These are phyloP conservation scores for Biscutella laevigata DNA, from an alignment of 441 rosid species.

Conservation along the genomic window DNA sequence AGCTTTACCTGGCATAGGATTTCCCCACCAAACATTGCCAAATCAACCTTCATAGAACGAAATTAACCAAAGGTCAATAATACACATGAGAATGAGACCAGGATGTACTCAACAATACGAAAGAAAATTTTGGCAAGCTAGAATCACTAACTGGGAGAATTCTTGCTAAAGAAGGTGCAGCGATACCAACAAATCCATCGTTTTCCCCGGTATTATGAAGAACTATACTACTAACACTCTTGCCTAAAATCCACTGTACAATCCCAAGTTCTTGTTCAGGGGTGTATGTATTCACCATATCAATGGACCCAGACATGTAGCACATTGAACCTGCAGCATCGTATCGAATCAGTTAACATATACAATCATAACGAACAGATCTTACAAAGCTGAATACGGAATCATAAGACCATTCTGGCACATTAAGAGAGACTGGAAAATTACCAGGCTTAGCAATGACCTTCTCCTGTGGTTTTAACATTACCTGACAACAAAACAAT, in stretches of 20 bases:
- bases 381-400: neutral
- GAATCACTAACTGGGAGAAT: slow-evolving; percentile 78
- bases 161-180: slow-evolving; percentile 91
- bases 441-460: slow-evolving; percentile 83
- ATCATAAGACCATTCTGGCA: neutral
- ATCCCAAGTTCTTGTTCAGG: slow-evolving; percentile 91
- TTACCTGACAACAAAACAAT: slow-evolving; percentile 45
- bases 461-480: slow-evolving; percentile 90
- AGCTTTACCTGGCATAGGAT: slow-evolving; percentile 80
- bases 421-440: slow-evolving; percentile 7
- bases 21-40: slow-evolving; percentile 91
- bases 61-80: slow-evolving; percentile 12
- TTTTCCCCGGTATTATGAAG: slow-evolving; percentile 57
- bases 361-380: neutral
- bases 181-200: slow-evolving; percentile 87
- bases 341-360: slow-evolving; percentile 6
- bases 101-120: neutral
- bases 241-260: slow-evolving; percentile 95
- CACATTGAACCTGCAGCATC: slow-evolving; percentile 69
- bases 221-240: slow-evolving; percentile 61
- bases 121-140: neutral
- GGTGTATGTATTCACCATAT: slow-evolving; percentile 71
- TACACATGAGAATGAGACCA: slow-evolving; percentile 8
- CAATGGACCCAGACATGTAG: slow-evolving; percentile 85
- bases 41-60: slow-evolving; percentile 51